Percentiles rank a stretch among this genome's conserved stretches.
Evolutionary conservation across 192 early-diverging fungal genomes (phyloP).

Genomic region (Oehlia diaphana): DNA sequence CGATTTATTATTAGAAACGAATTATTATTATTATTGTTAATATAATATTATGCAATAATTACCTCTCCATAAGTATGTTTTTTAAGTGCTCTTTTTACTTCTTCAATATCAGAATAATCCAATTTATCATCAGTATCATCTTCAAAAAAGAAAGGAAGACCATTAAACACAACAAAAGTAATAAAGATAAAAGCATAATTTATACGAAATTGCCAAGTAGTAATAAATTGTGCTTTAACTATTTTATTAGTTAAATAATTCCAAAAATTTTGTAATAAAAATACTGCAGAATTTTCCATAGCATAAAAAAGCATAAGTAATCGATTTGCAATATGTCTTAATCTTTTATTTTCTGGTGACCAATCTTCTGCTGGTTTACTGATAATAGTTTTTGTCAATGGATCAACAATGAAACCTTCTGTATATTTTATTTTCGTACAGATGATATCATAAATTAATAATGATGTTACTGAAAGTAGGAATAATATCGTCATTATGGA

Average conservation of each 20-base stretch:
- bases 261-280: slow-evolving; percentile 14
- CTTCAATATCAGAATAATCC: background rate
- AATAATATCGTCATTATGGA: background rate
- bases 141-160: background rate
- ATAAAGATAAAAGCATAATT: slow-evolving; percentile 2
- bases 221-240: background rate
- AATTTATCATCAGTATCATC: background rate
- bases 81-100: background rate
- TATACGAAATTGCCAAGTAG: background rate
- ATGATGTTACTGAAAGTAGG: background rate
- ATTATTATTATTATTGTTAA: no score
- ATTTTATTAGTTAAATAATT: slow-evolving; percentile 1
- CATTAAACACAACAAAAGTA: background rate
- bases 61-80: background rate
- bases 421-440: background rate
- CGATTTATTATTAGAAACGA: no score
- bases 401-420: background rate
- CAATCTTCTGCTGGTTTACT: background rate
- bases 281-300: background rate
- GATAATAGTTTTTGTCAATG: background rate
- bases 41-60: background rate
- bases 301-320: slow-evolving; percentile 7
- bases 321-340: background rate
- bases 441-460: background rate
- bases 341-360: background rate